Evolutionary conservation across 2,329 filamentous ascomycete genomes (phyloP).

Genomic region (Dryadomyces quercus-mongolicae): DNA sequence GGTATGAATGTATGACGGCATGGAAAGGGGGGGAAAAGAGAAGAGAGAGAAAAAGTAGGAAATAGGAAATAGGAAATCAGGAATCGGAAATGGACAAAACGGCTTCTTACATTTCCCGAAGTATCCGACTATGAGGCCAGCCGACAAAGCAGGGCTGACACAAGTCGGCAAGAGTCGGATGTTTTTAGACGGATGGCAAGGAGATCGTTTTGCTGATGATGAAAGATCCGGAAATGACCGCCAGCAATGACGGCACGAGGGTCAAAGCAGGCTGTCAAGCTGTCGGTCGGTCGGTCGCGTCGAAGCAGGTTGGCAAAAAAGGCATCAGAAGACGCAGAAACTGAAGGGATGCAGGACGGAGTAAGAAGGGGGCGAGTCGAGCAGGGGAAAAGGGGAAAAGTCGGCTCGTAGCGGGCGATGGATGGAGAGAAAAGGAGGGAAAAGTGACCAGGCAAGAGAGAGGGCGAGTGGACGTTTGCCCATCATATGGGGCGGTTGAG

Average conservation of each 20-base stretch:
- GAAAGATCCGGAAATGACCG: neutral
- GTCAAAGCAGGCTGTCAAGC: neutral
- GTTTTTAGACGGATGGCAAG: neutral
- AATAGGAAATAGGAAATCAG: neutral
- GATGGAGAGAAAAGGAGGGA: constrained; percentile 1
- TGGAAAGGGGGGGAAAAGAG: too few relatives aligned
- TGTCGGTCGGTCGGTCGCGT: neutral
- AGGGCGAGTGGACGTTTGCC: constrained; percentile 1
- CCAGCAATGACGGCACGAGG: neutral
- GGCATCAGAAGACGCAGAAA: neutral
- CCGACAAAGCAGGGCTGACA: neutral
- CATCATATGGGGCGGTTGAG: constrained; percentile 10
- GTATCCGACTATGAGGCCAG: too few relatives aligned
- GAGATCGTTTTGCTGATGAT: neutral
- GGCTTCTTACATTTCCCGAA: neutral
- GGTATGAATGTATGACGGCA: constrained; percentile 1
- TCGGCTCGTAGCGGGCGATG: neutral
- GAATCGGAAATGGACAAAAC: too few relatives aligned
- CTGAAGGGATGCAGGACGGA: neutral
- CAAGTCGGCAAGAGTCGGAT: neutral
- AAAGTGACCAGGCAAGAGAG: constrained; percentile 1
- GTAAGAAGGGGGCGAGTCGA: neutral
- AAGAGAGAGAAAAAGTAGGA: neutral
- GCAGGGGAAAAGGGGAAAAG: neutral
- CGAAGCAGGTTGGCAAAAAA: too few relatives aligned